Percentiles rank a stretch among this genome's conserved stretches.
These are phyloP conservation scores for Xylaria palmicola DNA, from an alignment of 495 filamentous ascomycete genomes.

Conservation along the genomic window DNA sequence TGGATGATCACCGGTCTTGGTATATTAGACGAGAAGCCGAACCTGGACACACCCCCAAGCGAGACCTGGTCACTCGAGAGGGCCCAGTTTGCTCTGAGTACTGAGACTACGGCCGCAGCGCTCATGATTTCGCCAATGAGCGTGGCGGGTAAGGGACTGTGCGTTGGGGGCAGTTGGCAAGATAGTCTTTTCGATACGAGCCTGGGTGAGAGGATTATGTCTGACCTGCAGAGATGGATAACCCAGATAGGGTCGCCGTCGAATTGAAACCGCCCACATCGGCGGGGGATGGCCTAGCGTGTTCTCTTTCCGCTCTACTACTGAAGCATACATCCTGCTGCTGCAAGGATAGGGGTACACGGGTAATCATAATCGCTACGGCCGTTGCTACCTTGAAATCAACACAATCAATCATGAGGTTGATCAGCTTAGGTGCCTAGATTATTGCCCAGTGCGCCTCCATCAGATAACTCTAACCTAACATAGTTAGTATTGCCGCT, in stretches of 20 bases:
- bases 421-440: no score
- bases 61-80: conserved; percentile 13
- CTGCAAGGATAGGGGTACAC: no score
- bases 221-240: conserved; percentile 18
- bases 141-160: conserved; percentile 14
- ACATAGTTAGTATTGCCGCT: no score
- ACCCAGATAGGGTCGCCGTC: neutral
- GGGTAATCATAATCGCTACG: no score
- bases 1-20: conserved; percentile 30
- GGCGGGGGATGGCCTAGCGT: no score
- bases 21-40: conserved; percentile 3
- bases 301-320: no score
- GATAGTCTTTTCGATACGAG: conserved; percentile 18
- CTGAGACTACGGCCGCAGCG: conserved; percentile 22
- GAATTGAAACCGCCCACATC: neutral
- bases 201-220: conserved; percentile 18
- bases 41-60: neutral
- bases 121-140: conserved; percentile 18
- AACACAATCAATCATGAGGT: no score
- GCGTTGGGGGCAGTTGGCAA: conserved; percentile 21
- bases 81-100: conserved; percentile 22
- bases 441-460: no score
- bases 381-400: no score
- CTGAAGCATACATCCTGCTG: no score
- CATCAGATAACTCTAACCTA: no score